Conservation (phyloP, 2,329 filamentous ascomycete genomes). For the Hymenoscyphus infarciens region DNA sequence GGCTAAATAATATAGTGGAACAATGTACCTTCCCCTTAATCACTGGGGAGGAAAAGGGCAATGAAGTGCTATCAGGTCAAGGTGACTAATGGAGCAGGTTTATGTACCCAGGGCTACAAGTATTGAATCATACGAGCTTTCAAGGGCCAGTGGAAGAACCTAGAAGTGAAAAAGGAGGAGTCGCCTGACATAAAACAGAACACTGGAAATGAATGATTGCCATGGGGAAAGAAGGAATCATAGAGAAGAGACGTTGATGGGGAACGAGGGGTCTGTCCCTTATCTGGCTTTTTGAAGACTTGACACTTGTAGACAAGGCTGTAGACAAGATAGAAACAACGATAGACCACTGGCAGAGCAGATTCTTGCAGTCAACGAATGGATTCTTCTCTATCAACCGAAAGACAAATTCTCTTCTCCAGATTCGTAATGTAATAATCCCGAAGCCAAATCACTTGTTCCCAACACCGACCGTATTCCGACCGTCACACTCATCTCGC, state of each 20-base stretch:
- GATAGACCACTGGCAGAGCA: background rate
- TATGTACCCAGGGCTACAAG: no score
- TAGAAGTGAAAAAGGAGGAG: no score
- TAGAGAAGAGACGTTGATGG: background rate
- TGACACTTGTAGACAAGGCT: background rate
- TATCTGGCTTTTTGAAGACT: background rate
- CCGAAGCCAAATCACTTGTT: background rate
- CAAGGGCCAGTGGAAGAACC: no score
- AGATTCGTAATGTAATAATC: background rate
- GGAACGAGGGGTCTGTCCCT: background rate
- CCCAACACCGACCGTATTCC: background rate
- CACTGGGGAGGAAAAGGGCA: no score
- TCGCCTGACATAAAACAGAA: no score
- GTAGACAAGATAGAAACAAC: background rate
- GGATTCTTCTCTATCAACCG: background rate
- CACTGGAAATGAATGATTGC: no score
- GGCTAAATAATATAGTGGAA: no score
- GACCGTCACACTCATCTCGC: background rate
- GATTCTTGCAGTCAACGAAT: conserved; percentile 1
- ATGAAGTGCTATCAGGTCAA: no score
- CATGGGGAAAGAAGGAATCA: background rate
- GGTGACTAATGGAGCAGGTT: no score
- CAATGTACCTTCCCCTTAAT: no score
- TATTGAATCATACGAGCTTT: no score
- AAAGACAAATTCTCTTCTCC: background rate